Conservation (phyloP, 2,329 filamentous ascomycete genomes). For the Colletotrichum sp. region DNA sequence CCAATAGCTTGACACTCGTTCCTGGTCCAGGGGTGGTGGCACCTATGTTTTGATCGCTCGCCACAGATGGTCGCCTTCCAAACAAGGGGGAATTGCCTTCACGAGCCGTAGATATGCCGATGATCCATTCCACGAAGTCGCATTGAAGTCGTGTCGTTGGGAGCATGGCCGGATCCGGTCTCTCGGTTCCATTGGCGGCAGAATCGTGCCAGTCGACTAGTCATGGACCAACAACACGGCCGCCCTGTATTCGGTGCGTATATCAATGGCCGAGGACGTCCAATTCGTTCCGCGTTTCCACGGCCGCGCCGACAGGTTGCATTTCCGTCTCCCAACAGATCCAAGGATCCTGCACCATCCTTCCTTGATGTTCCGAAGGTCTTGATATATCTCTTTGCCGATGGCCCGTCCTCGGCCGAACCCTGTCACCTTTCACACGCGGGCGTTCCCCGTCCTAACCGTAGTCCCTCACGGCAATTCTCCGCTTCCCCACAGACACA, state of each 20-base stretch:
- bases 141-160: background rate
- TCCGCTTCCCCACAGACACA: background rate
- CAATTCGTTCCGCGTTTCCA: background rate
- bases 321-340: background rate
- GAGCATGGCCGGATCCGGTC: background rate
- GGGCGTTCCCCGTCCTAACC: background rate
- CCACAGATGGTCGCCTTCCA: background rate
- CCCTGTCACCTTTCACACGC: background rate
- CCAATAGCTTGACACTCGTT: background rate
- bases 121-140: background rate
- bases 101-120: background rate
- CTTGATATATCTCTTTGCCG: background rate
- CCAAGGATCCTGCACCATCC: background rate
- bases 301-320: background rate
- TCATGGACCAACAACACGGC: background rate
- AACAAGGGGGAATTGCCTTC: background rate
- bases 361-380: background rate
- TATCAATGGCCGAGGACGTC: background rate
- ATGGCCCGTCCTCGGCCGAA: background rate
- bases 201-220: background rate
- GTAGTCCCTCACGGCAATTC: background rate
- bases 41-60: background rate
- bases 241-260: background rate
- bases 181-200: background rate
- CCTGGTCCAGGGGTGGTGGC: background rate